These are phyloP conservation scores for Exophiala oligosperma DNA, from an alignment of 2,329 filamentous ascomycete genomes.

Conservation along the genomic window DNA sequence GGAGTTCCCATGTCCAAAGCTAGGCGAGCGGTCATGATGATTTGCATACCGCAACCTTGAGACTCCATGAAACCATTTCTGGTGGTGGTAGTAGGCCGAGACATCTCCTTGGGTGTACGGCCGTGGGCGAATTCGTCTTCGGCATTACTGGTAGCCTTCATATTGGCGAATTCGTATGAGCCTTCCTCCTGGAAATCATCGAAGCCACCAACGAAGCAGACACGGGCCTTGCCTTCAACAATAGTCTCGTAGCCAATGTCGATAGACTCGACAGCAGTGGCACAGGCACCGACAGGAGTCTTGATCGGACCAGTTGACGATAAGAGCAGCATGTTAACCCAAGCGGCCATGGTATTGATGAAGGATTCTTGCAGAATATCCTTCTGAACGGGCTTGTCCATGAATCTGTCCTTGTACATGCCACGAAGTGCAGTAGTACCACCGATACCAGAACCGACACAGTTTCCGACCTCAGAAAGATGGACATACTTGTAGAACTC, in stretches of 20 bases:
- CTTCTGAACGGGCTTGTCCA: slow-evolving; percentile 97
- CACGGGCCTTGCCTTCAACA: slow-evolving; percentile 93
- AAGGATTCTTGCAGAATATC: slow-evolving; percentile 99
- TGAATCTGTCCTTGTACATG: slow-evolving; percentile 97
- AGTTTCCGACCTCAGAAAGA: slow-evolving; percentile 96
- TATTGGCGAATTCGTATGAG: slow-evolving; percentile 99
- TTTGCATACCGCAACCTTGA: slow-evolving; percentile 95
- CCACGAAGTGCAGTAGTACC: slow-evolving; percentile 87
- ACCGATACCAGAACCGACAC: slow-evolving; percentile 97
- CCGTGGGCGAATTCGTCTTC: slow-evolving; percentile 95
- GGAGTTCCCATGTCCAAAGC: slow-evolving; percentile 98
- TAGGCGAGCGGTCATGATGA: slow-evolving; percentile 96
- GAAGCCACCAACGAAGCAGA: slow-evolving; percentile 97
- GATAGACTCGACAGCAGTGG: slow-evolving; percentile 93
- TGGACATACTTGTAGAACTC: slow-evolving; percentile 99
- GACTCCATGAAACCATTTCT: slow-evolving; percentile 99
- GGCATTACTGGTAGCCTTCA: slow-evolving; percentile 98
- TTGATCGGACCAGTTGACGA: slow-evolving; percentile 98
- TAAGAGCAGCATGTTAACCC: slow-evolving; percentile 98
- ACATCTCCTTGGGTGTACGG: slow-evolving; percentile 96
- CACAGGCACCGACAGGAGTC: slow-evolving; percentile 95
- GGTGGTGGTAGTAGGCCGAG: slow-evolving; percentile 92
- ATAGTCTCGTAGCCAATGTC: slow-evolving; percentile 99
- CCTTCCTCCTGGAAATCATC: slow-evolving; percentile 99
- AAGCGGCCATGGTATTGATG: slow-evolving; percentile 99